Conservation (phyloP, 192 early-diverging fungal genomes). For the Mycoemilia scoparia region DNA sequence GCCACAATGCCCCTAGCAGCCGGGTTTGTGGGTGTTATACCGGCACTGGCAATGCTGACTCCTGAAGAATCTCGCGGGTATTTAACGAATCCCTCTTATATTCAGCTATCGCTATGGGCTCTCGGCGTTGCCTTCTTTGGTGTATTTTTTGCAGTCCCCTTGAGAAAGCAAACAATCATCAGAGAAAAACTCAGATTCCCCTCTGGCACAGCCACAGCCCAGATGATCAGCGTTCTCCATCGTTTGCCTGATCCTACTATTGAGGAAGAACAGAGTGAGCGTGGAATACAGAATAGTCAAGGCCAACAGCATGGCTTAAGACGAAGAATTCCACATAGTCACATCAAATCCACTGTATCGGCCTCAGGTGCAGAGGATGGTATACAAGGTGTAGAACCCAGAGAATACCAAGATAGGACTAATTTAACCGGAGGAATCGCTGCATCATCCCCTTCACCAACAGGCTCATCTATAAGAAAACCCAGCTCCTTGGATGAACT, state of each 20-base stretch:
- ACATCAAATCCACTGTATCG: not conserved
- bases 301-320: not conserved
- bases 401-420: too few relatives aligned
- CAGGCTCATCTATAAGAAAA: too few relatives aligned
- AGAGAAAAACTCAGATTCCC: conserved; percentile 69
- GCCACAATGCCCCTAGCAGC: conserved; percentile 69
- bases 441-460: too few relatives aligned
- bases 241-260: conserved; percentile 33
- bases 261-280: conserved; percentile 4
- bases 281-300: not conserved
- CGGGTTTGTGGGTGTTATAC: conserved; percentile 66
- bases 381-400: conserved; percentile 3
- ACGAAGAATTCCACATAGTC: not conserved
- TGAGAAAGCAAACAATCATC: conserved; percentile 61
- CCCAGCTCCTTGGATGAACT: too few relatives aligned
- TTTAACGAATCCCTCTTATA: conserved; percentile 30
- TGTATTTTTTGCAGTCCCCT: conserved; percentile 73
- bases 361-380: not conserved
- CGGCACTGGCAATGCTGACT: conserved; percentile 54
- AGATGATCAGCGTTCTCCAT: conserved; percentile 61
- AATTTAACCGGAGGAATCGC: too few relatives aligned
- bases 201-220: conserved; percentile 70
- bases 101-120: conserved; percentile 51
- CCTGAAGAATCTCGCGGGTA: conserved; percentile 31
- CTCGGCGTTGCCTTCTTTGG: conserved; percentile 70